phyloP scores from a whole-genome alignment of 768 basidiomycete species.

The Omphalotus guepiniiformis region DNA sequence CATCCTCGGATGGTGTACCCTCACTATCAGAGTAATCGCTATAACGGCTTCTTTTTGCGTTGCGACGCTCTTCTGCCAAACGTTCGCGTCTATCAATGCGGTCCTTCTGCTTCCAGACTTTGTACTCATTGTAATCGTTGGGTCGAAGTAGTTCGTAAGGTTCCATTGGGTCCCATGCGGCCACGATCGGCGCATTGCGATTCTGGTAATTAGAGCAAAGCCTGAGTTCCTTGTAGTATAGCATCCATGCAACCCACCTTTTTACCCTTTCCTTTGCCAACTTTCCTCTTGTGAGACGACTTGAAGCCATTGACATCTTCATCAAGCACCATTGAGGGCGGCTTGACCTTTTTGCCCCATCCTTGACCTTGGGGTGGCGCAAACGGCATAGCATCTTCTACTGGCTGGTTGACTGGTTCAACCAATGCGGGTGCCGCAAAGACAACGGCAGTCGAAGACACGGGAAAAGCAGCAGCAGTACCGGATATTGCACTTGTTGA shows the following conservation, averaged over 20 bases:
- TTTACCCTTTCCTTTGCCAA: conserved; percentile 52
- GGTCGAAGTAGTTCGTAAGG: conserved; percentile 79
- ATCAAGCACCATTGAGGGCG: conserved; percentile 86
- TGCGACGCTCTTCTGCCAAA: conserved; percentile 53
- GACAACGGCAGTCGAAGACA: conserved; percentile 56
- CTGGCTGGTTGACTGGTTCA: conserved; percentile 19
- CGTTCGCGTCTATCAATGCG: conserved; percentile 70
- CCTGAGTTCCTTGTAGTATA: neutral
- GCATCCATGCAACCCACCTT: conserved; percentile 41
- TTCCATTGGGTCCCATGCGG: conserved; percentile 75
- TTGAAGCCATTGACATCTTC: conserved; percentile 87
- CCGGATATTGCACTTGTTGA: conserved; percentile 13
- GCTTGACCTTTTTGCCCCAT: conserved; percentile 88
- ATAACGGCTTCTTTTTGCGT: conserved; percentile 52
- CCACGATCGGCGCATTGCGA: conserved; percentile 48
- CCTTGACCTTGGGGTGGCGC: conserved; percentile 47
- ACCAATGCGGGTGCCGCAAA: conserved; percentile 66
- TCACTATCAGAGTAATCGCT: conserved; percentile 66
- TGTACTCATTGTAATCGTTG: conserved; percentile 89
- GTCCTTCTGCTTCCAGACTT: conserved; percentile 72
- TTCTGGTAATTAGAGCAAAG: conserved; percentile 37
- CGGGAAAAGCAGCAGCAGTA: conserved; percentile 28
- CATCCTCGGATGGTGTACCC: conserved; percentile 57
- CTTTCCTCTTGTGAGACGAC: conserved; percentile 46
- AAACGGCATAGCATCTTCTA: conserved; percentile 23